These are phyloP conservation scores for Kurtzmaniella cleridarum DNA, from an alignment of 805 yeast genomes.

Conservation along the genomic window DNA sequence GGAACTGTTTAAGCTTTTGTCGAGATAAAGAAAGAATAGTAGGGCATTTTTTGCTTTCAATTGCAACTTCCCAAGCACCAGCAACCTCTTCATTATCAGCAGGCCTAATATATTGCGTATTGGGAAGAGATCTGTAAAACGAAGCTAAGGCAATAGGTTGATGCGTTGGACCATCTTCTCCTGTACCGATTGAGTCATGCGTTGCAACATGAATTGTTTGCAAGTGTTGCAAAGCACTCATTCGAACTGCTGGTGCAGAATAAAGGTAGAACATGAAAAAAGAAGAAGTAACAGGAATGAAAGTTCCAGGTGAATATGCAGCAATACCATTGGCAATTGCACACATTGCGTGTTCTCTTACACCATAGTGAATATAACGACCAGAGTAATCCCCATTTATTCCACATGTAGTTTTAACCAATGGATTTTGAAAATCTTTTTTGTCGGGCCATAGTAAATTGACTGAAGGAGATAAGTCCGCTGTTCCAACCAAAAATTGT, in stretches of 20 bases:
- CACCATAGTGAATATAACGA: conserved; percentile 26
- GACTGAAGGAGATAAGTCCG: conserved; percentile 29
- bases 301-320: conserved; percentile 27
- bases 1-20: conserved; percentile 21
- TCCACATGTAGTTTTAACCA: conserved; percentile 14
- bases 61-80: conserved; percentile 37
- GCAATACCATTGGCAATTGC: conserved; percentile 27
- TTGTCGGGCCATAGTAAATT: conserved; percentile 23
- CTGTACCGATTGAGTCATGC: conserved; percentile 54
- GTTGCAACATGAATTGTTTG: conserved; percentile 49
- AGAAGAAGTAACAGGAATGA: conserved; percentile 34
- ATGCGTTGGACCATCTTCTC: conserved; percentile 57
- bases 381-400: conserved; percentile 25
- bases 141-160: conserved; percentile 51
- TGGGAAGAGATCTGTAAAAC: conserved; percentile 49
- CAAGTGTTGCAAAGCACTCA: conserved; percentile 42
- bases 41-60: conserved; percentile 14
- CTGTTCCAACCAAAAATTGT: conserved; percentile 27
- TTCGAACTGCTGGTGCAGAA: conserved; percentile 49
- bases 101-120: conserved; percentile 45
- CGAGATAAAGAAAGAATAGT: conserved; percentile 21
- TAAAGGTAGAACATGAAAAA: conserved; percentile 35
- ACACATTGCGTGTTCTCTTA: conserved; percentile 31
- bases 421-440: conserved; percentile 25
- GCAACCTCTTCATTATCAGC: conserved; percentile 50